Evolutionary conservation across 768 basidiomycete species (phyloP), one percentile per base, ranked within the genome.

Genomic region (Pilatotrama ljubarskyi): DNA sequence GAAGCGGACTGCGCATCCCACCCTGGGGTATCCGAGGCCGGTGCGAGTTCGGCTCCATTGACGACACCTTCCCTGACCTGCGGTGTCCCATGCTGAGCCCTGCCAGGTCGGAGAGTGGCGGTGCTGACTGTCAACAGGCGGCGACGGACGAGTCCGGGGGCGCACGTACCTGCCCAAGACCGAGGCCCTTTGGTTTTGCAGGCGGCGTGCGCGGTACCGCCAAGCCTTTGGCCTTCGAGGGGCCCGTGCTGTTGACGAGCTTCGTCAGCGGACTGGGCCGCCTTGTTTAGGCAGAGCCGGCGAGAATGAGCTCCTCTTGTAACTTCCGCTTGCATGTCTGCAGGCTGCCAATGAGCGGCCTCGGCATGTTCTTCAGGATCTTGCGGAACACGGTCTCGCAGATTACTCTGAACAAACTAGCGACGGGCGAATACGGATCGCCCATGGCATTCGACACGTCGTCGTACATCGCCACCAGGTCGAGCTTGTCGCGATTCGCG

Each of bases 401-500:
- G 43, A 97, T 90, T 2, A 86, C 82, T 10, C 82, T 78, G 54
- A 86, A 78, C 22, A 95, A 80, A 18, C 78, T 70, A 1, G 82
- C 78, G n/a, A 90, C 70, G 0, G 86, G 83, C 0, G 84, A 78
- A 9, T 77, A 77, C 18, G 76, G 71, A 3, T 73, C 71, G 2
- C 80, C 82, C 51, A 84, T 80, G n/a, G 77, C 72, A 54, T 82
- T 78, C 46, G 91, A 86, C 29, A 77, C 72, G 50, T 81, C 68
- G 72, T 98, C 95, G 72, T 95, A 95, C 3, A 98, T 76, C 15
- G 88, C 91, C 24, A 99, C 85, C 20, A 95, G 73, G 65, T 97
- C 95, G 70, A 91, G 96, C 66, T 90, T 88, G 68, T 94, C 84
- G 41, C 96, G 90, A 61, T 93, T 90, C 41, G 76, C 72, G 72